Evolutionary conservation across 1,139 yeast genomes (phyloP), one percentile per base, ranked within the genome.

Genomic region (Geotrichum bryndzae): DNA sequence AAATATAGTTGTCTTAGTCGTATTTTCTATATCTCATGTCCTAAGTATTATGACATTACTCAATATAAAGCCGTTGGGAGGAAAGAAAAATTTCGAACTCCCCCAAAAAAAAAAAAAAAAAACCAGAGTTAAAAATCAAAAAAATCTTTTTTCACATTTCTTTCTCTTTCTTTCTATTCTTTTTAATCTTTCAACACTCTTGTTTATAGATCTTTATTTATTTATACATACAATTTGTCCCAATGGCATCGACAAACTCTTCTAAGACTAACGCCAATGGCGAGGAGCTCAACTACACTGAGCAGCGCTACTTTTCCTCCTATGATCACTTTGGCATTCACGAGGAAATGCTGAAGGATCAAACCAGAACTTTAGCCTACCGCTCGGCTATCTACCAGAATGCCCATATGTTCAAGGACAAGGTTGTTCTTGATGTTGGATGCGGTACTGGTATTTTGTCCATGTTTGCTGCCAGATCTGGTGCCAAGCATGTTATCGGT

Each of bases 271-370:
- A 61, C 45, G 59, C 61, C 18, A 22, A 52, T 11, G 58, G 59
- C 35, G 57, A 61, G 22, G 60, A 52, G 45, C 61, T 73, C 61
- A 68, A 69, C 53, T 70, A 69, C 72, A 79, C 85, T 54, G 97
- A 91, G 72, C 94, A 90, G 76, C 98, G 92, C 74, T 94, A 94
- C 78, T 94, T 94, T 79, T 84, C 88, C 58, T 92, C 98, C 2
- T 94, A 94, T 71, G 98, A 94, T 74, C 98, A 94, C 74, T 92
- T 90, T 72, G 97, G 97, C 61, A 95, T 95, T 72, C 99, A 95
- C 73, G 99, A 95, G 77, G 98, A 92, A 76, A 95, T 95, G 99
- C 85, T 95, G 72, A 96, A 94, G 76, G 99, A 95, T 74, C 84
- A 90, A 61, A 90, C 91, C 51, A 86, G 99, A 75, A 95, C 99